A percentile compares a stretch with the other conserved stretches of the same genome.
Evolutionary conservation across 2,329 filamentous ascomycete species (phyloP).

Genomic region (Clarireedia homoeocarpa): DNA sequence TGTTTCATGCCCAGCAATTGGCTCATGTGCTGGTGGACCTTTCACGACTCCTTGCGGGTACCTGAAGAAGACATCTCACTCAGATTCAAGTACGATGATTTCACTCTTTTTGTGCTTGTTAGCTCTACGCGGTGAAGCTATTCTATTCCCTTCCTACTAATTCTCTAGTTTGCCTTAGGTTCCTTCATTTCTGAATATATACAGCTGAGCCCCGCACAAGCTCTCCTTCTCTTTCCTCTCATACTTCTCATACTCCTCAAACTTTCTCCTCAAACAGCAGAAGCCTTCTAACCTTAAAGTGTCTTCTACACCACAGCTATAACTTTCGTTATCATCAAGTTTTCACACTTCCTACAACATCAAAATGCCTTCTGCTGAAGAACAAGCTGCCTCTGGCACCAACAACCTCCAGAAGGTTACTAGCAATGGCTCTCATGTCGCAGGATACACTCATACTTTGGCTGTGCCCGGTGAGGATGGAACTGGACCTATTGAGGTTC

Average conservation of each 20-base stretch:
- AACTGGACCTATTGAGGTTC: slow-evolving; percentile 53
- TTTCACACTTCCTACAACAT: background rate
- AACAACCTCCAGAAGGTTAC: slow-evolving; percentile 18
- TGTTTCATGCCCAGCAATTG: background rate
- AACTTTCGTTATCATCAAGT: background rate
- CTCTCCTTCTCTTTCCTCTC: background rate
- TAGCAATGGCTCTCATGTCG: slow-evolving; percentile 14
- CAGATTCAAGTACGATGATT: background rate
- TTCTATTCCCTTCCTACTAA: slow-evolving; percentile 10
- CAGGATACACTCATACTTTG: slow-evolving; percentile 8
- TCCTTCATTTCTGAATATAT: slow-evolving; percentile 22
- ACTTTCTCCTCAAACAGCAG: background rate
- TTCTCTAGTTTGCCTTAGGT: slow-evolving; percentile 24
- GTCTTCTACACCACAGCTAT: background rate
- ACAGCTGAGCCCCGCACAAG: slow-evolving; percentile 9
- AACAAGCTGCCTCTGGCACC: slow-evolving; percentile 15
- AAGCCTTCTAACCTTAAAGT: background rate
- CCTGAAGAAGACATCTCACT: too few relatives aligned
- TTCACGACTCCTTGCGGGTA: too few relatives aligned
- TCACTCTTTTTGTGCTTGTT: slow-evolving; percentile 1
- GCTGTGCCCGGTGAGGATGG: slow-evolving; percentile 3
- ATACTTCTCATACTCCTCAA: background rate
- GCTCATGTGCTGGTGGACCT: too few relatives aligned
- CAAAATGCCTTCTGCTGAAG: slow-evolving; percentile 47
- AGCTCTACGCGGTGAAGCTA: slow-evolving; percentile 10